Evolutionary conservation across 495 filamentous ascomycete genomes (phyloP), one percentile per base, ranked within the genome.

Genomic region (Physcia stellaris): DNA sequence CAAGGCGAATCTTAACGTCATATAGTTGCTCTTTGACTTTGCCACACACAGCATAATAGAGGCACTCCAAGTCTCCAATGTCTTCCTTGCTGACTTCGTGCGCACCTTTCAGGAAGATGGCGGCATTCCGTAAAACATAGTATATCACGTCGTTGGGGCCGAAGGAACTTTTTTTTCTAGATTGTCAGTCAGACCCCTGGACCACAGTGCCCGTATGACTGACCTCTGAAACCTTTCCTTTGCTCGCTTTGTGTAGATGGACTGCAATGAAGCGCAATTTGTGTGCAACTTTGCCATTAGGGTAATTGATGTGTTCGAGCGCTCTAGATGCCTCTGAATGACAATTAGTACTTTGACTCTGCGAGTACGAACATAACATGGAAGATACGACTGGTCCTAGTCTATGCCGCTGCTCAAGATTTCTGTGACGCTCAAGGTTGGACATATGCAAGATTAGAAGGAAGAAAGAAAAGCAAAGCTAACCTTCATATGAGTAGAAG

Each of bases 21-120:
- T 47, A 32, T 20, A 35, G 16, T 18, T 41, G 39, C 3, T 47
- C 45, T 26, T 51, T 51, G 40, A 47, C 29, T 32, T 47, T 51
- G 29, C 40, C 48, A 17, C 44, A 47, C 18, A 45, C 16, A 6
- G 48, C 48, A 38, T 47, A 47, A 23, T 51, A 51, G 18, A 51
- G 26, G 36, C 47, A 43, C 35, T 51, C 48, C 21, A 51, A 36
- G n/a, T 47, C 32, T 24, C 35, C 44, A 12, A 51, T 40, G 17
- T 51, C 45, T 6, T 29, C 32, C 19, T 35, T 20, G 12, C 27
- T 41, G 12, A 47, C 36, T 11, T 44, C 9, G 26, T 17, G 40
- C 17, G 37, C 40, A 17, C 26, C 15, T 7, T 21, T 32, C 4
- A 9, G 17, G 22, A 51, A 51, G 4, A 33, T 35, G 11, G 32